Conservation (phyloP, 768 basidiomycete genomes). For the Tricholoma sp. region DNA sequence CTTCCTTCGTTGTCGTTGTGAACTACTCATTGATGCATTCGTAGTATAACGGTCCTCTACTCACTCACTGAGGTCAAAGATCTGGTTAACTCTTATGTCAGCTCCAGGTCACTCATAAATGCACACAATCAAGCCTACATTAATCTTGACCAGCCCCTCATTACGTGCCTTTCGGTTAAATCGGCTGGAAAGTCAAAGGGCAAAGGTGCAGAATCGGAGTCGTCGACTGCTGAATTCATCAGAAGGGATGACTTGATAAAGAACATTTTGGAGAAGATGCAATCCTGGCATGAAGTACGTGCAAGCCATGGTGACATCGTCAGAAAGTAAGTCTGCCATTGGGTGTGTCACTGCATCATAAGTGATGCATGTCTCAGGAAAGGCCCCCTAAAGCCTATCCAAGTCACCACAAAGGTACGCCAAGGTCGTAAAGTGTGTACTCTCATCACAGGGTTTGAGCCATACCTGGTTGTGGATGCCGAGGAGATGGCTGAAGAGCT, state of each 20-base stretch:
- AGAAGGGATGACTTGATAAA: constrained; percentile 60
- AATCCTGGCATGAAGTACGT: constrained; percentile 64
- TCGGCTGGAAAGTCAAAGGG: constrained; percentile 26
- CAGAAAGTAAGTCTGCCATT: constrained; percentile 45
- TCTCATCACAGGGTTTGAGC: constrained; percentile 73
- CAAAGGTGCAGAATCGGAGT: constrained; percentile 19
- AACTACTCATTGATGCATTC: neutral
- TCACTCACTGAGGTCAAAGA: constrained; percentile 50
- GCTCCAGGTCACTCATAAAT: constrained; percentile 58
- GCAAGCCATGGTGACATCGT: constrained; percentile 51
- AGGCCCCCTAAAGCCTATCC: constrained; percentile 66
- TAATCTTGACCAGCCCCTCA: constrained; percentile 52
- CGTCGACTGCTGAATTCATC: constrained; percentile 42
- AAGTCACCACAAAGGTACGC: constrained; percentile 64
- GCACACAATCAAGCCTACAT: constrained; percentile 62
- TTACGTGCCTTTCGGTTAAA: constrained; percentile 32
- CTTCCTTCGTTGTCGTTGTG: neutral
- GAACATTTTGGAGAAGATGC: constrained; percentile 61
- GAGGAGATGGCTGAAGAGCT: constrained; percentile 78
- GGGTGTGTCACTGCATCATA: neutral
- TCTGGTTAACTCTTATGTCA: constrained; percentile 59
- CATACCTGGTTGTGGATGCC: constrained; percentile 58
- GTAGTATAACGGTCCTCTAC: constrained; percentile 51
- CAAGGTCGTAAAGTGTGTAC: constrained; percentile 78
- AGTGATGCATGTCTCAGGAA: constrained; percentile 46